Percentiles rank a stretch among this genome's conserved stretches.
Evolutionary conservation across 2,329 filamentous ascomycete genomes (phyloP).

Genomic region (Microcera coccophila): DNA sequence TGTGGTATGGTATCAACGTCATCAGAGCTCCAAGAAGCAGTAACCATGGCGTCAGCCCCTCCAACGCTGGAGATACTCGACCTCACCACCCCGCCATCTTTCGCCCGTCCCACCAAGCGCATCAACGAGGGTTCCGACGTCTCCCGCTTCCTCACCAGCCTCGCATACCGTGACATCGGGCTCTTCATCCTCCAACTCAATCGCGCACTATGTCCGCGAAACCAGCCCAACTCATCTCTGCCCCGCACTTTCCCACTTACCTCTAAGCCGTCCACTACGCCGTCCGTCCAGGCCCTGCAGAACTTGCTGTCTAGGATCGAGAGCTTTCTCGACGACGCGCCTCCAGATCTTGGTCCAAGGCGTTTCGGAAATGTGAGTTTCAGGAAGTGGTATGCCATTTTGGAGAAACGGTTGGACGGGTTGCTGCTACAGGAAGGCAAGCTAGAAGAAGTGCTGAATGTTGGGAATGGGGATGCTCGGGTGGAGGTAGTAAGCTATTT

Average conservation of each 20-base stretch:
- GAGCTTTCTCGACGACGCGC: constrained; percentile 68
- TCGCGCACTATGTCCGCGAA: constrained; percentile 71
- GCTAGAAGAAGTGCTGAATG: constrained; percentile 29
- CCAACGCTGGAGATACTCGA: constrained; percentile 48
- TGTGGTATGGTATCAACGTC: neutral
- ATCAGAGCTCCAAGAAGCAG: neutral
- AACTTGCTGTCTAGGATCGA: constrained; percentile 62
- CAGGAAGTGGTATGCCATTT: constrained; percentile 71
- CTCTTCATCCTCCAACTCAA: constrained; percentile 88
- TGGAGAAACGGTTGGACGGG: constrained; percentile 54
- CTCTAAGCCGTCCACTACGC: constrained; percentile 39
- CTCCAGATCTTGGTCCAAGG: constrained; percentile 79
- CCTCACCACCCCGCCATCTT: constrained; percentile 44
- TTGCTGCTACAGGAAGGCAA: constrained; percentile 30
- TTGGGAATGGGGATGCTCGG: constrained; percentile 44
- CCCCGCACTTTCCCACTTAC: constrained; percentile 41
- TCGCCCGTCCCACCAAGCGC: constrained; percentile 67
- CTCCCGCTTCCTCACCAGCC: constrained; percentile 70
- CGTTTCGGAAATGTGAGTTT: constrained; percentile 93
- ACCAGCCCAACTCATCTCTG: constrained; percentile 35
- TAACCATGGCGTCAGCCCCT: constrained; percentile 21
- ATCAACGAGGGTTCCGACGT: constrained; percentile 88
- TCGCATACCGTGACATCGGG: constrained; percentile 83
- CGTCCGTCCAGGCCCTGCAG: constrained; percentile 61
- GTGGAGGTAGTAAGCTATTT: constrained; percentile 76